phyloP scores from a whole-genome alignment of 306 rosid genomes.

The cucumber (Cucumis sativus) region Cucumber_9930_V3 NC_026661.2:3679501-3680000 shows the following conservation, averaged over 20 bases:
- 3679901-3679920: not conserved
- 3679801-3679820: not conserved
- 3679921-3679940: not conserved
- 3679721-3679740: not conserved
- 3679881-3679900: too few species aligned
- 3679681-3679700: too few species aligned
- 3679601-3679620: not conserved
- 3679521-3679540: not conserved
- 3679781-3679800: not conserved
- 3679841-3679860: not conserved
- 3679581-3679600: not conserved
- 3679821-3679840: not conserved
- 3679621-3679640: too few species aligned
- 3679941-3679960: not conserved
- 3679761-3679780: not conserved
- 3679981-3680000: constrained; percentile 62
- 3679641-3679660: not conserved
- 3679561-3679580: not conserved
- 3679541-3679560: not conserved
- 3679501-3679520: not conserved
- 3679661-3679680: too few species aligned
- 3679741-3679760: not conserved
- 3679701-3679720: not conserved
- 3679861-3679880: too few species aligned
- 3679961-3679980: constrained; percentile 37